Percentiles rank a stretch among this genome's conserved stretches.
These are phyloP conservation scores for Cryptococcus amylolentus DNA, from an alignment of 1,284 basidiomycete genomes.

Conservation along the genomic window DNA sequence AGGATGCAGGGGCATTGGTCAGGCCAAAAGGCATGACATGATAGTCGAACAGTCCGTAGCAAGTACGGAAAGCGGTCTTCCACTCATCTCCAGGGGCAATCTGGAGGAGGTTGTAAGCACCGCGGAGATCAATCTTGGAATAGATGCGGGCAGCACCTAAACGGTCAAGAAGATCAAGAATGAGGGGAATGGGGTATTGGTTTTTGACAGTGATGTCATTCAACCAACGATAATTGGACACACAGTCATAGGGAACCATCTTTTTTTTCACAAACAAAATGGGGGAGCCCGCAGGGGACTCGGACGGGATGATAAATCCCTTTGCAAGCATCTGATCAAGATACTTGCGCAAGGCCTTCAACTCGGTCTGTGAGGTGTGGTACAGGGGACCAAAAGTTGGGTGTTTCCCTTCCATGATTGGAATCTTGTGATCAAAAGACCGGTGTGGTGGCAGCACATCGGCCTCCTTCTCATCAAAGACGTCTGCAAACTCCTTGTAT, in stretches of 20 bases:
- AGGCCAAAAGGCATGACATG: constrained; percentile 51
- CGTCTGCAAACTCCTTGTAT: background rate
- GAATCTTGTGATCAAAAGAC: background rate
- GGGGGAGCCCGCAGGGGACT: no score
- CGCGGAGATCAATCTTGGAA: no score
- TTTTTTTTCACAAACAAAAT: no score
- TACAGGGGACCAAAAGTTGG: background rate
- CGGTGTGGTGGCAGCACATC: background rate
- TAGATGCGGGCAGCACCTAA: no score
- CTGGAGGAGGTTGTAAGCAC: no score
- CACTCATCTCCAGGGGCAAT: constrained; percentile 26
- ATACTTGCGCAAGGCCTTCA: background rate
- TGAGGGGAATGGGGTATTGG: no score
- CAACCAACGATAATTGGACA: no score
- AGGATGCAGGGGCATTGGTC: constrained; percentile 49
- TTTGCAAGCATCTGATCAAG: background rate
- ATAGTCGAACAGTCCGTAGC: constrained; percentile 48
- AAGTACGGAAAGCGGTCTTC: constrained; percentile 30
- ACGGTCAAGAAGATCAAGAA: no score
- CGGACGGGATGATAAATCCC: no score
- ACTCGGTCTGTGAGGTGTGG: background rate
- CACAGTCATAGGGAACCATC: no score
- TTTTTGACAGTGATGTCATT: no score
- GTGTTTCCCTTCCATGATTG: background rate
- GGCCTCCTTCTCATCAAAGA: background rate